Evolutionary conservation across 768 basidiomycete species (phyloP).

Genomic region (Boletus vinaceobasis): DNA sequence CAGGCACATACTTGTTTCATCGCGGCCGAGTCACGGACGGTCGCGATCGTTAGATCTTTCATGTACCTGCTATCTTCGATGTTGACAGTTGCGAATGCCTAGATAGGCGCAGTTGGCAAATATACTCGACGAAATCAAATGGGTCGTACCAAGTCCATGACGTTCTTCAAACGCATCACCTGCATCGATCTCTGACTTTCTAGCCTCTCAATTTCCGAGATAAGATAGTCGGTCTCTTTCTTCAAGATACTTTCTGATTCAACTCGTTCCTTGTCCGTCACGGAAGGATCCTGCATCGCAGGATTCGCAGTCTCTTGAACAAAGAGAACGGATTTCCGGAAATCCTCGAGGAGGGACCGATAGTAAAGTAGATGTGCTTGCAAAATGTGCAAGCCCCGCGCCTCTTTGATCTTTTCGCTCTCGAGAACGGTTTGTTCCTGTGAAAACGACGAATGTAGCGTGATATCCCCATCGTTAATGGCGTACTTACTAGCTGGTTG

Average conservation of each 20-base stretch:
- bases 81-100: slow-evolving; percentile 62
- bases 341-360: slow-evolving; percentile 50
- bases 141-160: slow-evolving; percentile 31
- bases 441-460: background rate
- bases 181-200: slow-evolving; percentile 34
- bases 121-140: background rate
- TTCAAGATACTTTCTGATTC: slow-evolving; percentile 36
- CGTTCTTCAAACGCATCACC: slow-evolving; percentile 29
- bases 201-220: slow-evolving; percentile 49
- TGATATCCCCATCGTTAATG: background rate
- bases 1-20: slow-evolving; percentile 31
- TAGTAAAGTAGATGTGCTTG: slow-evolving; percentile 60
- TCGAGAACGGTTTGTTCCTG: slow-evolving; percentile 46
- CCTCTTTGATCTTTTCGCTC: slow-evolving; percentile 41
- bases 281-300: slow-evolving; percentile 33
- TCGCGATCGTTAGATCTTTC: slow-evolving; percentile 46
- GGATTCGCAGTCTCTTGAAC: slow-evolving; percentile 48
- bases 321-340: slow-evolving; percentile 50
- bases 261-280: slow-evolving; percentile 10
- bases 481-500: slow-evolving; percentile 41
- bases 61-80: slow-evolving; percentile 53
- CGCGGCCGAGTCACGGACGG: slow-evolving; percentile 41
- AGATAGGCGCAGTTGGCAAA: background rate
- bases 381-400: slow-evolving; percentile 52
- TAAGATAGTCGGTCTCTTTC: slow-evolving; percentile 45